Evolutionary conservation across 2,329 filamentous ascomycete genomes (phyloP).

Genomic region (Hymenotorrendiella dingleyae): DNA sequence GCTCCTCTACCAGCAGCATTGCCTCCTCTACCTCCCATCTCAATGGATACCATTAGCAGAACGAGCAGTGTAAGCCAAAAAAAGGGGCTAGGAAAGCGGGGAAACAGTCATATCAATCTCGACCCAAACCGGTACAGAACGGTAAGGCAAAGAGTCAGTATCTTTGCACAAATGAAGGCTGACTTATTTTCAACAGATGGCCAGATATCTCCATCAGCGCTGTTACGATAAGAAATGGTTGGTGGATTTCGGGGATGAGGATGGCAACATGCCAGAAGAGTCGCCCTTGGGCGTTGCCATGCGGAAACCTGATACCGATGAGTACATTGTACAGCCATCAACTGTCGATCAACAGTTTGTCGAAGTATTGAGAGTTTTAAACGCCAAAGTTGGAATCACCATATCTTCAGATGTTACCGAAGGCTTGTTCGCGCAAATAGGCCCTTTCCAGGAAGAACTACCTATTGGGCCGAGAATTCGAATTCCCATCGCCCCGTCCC

Average conservation of each 20-base stretch:
- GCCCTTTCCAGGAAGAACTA: slow-evolving; percentile 17
- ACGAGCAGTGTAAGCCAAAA: too few species aligned
- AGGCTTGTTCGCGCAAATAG: slow-evolving; percentile 15
- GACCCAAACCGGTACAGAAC: too few species aligned
- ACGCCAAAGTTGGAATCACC: neutral
- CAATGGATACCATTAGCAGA: too few species aligned
- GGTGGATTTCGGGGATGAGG: neutral
- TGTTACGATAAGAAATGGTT: neutral
- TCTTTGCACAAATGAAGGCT: too few species aligned
- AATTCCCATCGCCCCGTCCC: neutral
- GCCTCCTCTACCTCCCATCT: too few species aligned
- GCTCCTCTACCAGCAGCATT: too few species aligned
- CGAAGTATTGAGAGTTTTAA: neutral
- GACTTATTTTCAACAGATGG: neutral
- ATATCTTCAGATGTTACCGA: slow-evolving; percentile 1
- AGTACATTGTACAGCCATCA: neutral
- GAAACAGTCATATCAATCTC: too few species aligned
- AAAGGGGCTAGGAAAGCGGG: too few species aligned
- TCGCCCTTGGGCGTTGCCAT: neutral
- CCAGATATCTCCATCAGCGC: neutral
- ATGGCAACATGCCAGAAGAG: neutral
- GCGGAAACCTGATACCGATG: neutral
- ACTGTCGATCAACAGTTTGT: neutral
- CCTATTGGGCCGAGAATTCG: neutral
- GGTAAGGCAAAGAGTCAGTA: too few species aligned